These are phyloP conservation scores for Trichosporon coremiiforme DNA, from an alignment of 1,284 basidiomycete species.

Conservation along the genomic window DNA sequence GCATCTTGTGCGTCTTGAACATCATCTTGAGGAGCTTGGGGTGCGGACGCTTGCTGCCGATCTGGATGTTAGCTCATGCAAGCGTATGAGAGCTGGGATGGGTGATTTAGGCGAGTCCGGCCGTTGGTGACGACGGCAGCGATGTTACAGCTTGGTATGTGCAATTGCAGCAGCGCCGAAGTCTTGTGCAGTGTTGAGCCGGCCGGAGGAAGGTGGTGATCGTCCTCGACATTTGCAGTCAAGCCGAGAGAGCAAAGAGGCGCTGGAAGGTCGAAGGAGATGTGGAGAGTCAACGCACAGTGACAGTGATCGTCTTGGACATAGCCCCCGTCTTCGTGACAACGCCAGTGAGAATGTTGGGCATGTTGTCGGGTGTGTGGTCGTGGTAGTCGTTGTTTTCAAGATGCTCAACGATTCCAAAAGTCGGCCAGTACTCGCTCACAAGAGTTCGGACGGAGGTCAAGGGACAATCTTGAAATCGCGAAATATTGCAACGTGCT, in stretches of 20 bases:
- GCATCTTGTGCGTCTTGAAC: constrained; percentile 45
- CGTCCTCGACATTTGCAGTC: too few relatives aligned
- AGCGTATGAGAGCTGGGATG: too few relatives aligned
- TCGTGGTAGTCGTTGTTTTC: not conserved
- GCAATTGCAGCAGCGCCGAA: too few relatives aligned
- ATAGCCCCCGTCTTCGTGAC: constrained; percentile 50
- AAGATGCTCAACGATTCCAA: not conserved
- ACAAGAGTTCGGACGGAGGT: not conserved
- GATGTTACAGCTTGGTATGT: too few relatives aligned
- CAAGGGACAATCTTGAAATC: not conserved
- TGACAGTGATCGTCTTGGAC: constrained; percentile 51
- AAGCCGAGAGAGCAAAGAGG: not conserved
- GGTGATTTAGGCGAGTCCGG: too few relatives aligned
- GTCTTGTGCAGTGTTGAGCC: too few relatives aligned
- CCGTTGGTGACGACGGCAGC: too few relatives aligned
- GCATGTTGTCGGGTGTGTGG: constrained; percentile 32
- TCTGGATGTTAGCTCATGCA: constrained; percentile 26
- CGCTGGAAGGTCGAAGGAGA: not conserved
- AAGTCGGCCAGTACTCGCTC: not conserved
- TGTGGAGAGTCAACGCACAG: constrained; percentile 29
- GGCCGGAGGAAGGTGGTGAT: too few relatives aligned
- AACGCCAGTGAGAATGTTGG: constrained; percentile 41
- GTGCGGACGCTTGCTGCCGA: constrained; percentile 39
- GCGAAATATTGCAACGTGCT: constrained; percentile 1
- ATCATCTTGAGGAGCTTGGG: constrained; percentile 39